Base-by-base conservation (phyloP, 164 flowering plant species). In the Euptelea pleiosperma region DNA sequence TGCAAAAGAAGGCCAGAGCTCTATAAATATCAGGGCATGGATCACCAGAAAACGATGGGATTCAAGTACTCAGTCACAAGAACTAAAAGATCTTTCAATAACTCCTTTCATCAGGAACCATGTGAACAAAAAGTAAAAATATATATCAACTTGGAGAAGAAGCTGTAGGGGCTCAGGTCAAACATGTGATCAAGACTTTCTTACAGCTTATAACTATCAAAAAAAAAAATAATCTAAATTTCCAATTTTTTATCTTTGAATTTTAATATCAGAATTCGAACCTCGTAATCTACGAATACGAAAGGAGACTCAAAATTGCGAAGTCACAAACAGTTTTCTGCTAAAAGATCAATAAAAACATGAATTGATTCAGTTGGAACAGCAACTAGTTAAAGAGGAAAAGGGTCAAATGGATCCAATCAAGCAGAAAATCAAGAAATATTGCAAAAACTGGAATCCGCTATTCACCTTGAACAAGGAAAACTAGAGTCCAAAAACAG, bases 21-120 rank as follows among this genome's bases (percentile, higher is more conserved):
- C 45, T 58, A 58, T 52, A 33, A 47, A 46, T 31, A 56, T 24
- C 48, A 49, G 24, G 8, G 16, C 31, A 49, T 28, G 12, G 34
- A 48, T 16, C n/a, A 16, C 18, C 24, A 62, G 25, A 31, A 57
- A 59, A 28, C 18, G 52, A 62, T 62, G 39, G 4, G 53, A 45
- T 63, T 31, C 33, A 10, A 63, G 39, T 35, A 6, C 44, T 55
- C 55, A 58, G n/a, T 46, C 66, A 61, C 63, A 69, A 19, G 57
- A 69, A 59, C 12, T 9, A 43, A 39, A 53, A 34, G 50, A 47
- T 25, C 24, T 52, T 62, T 55, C 34, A 33, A 45, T 48, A 50
- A 57, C 73, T 44, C 11, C 62, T 52, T 58, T 60, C 45, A 15
- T 58, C 52, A 51, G 47, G 68, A 64, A 57, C 47, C 74, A 62